Evolutionary conservation across 225 moss, liverwort and hornwort species (phyloP).

Genomic region (Physcomitrellopsis africana): DNA sequence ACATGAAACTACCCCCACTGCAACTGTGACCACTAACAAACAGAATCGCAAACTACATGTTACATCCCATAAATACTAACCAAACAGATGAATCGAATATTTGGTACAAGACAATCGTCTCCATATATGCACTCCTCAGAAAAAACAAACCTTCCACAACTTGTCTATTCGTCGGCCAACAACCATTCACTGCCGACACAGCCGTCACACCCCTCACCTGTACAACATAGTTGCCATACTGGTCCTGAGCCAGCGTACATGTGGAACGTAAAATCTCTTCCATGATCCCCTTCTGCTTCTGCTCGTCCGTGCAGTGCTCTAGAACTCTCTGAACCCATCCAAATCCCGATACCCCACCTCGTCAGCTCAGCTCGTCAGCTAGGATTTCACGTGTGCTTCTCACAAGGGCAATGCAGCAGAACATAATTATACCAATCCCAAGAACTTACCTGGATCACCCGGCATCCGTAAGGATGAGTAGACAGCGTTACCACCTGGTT

Average conservation of each 20-base stretch:
- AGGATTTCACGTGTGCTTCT: no score
- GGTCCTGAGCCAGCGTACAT: conserved; percentile 80
- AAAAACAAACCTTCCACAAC: neutral
- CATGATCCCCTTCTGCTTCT: conserved; percentile 89
- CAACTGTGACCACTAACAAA: neutral
- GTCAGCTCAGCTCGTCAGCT: no score
- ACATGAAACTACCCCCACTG: neutral
- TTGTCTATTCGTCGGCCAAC: neutral
- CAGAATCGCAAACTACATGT: neutral
- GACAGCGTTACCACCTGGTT: conserved; percentile 81
- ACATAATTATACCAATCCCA: neutral
- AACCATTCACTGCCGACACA: neutral
- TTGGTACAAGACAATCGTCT: neutral
- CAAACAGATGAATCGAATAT: neutral
- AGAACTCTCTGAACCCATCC: conserved; percentile 65
- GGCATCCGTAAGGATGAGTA: conserved; percentile 33
- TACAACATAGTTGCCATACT: conserved; percentile 90
- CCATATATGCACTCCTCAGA: neutral
- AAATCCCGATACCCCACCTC: no score
- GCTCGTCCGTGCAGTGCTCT: conserved; percentile 89
- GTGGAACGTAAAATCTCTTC: conserved; percentile 83
- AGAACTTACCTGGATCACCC: conserved; percentile 73
- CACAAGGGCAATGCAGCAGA: no score
- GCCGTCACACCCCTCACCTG: conserved; percentile 44
- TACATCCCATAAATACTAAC: no score